A percentile compares a stretch with the other conserved stretches of the same genome.
phyloP scores from a whole-genome alignment of 164 flowering plant species.

The Berberis thunbergii region DNA sequence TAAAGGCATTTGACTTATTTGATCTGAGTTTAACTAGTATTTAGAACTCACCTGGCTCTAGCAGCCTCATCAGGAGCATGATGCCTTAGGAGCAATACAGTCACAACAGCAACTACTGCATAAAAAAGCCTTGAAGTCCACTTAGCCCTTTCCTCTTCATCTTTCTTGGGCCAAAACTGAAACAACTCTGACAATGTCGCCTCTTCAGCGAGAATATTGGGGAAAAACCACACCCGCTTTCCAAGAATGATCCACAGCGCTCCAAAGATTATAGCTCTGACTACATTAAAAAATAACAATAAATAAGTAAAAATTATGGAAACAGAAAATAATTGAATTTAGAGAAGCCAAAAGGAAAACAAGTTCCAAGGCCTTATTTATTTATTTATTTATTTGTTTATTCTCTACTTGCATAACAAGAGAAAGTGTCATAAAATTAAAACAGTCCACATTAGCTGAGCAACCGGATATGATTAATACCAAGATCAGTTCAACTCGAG shows the following conservation, averaged over 20 bases:
- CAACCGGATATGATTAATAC: too few species aligned
- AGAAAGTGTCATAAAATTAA: too few species aligned
- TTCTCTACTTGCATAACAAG: too few species aligned
- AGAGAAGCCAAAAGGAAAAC: too few species aligned
- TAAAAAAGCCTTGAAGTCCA: slow-evolving; percentile 89
- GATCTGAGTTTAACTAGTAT: background rate
- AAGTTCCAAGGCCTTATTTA: too few species aligned
- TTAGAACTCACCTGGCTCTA: slow-evolving; percentile 71
- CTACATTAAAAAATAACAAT: slow-evolving; percentile 26
- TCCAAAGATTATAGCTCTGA: slow-evolving; percentile 72
- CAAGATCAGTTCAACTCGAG: too few species aligned
- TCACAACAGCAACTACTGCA: slow-evolving; percentile 51
- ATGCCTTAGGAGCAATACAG: slow-evolving; percentile 67
- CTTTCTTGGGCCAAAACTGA: slow-evolving; percentile 94
- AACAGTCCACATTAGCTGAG: too few species aligned
- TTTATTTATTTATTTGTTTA: too few species aligned
- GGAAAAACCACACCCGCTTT: slow-evolving; percentile 91
- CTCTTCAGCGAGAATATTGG: slow-evolving; percentile 97
- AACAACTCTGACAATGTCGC: slow-evolving; percentile 85
- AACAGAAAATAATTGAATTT: too few species aligned
- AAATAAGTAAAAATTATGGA: background rate
- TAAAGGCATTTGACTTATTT: background rate
- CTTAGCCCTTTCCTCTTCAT: slow-evolving; percentile 86
- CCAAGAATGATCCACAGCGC: slow-evolving; percentile 68
- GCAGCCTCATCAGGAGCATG: slow-evolving; percentile 99